Percentiles rank a stretch among this genome's conserved stretches.
Conservation (phyloP, 495 filamentous ascomycete species). For the Podospora tetraspora region DNA sequence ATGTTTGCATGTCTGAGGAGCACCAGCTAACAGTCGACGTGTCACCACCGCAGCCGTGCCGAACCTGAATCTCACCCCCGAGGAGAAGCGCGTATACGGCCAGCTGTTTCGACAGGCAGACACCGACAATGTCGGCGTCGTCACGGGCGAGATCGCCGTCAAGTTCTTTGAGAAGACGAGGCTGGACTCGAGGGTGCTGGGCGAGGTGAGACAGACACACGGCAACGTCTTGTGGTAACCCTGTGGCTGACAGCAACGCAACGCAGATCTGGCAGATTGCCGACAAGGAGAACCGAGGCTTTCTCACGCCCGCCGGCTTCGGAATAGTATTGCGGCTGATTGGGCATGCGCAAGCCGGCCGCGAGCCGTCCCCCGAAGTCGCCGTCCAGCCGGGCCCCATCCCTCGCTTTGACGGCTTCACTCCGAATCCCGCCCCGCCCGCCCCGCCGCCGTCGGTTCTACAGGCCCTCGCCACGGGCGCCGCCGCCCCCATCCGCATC, state of each 20-base stretch:
- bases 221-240: neutral
- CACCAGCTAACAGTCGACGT: neutral
- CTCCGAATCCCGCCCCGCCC: slow-evolving; percentile 37
- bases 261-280: slow-evolving; percentile 96
- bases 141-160: slow-evolving; percentile 92
- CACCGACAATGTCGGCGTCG: slow-evolving; percentile 81
- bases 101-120: slow-evolving; percentile 89
- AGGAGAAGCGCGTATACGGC: slow-evolving; percentile 90
- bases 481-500: slow-evolving; percentile 70
- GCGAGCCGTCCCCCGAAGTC: slow-evolving; percentile 72
- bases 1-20: slow-evolving; percentile 2
- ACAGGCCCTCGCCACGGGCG: slow-evolving; percentile 60
- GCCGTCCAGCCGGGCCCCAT: slow-evolving; percentile 70
- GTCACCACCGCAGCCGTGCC: slow-evolving; percentile 44
- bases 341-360: slow-evolving; percentile 86
- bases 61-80: slow-evolving; percentile 78
- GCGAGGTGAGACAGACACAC: slow-evolving; percentile 59
- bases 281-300: slow-evolving; percentile 90
- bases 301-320: slow-evolving; percentile 87
- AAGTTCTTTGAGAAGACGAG: slow-evolving; percentile 98
- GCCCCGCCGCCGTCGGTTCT: slow-evolving; percentile 46
- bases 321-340: slow-evolving; percentile 88
- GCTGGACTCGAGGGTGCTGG: slow-evolving; percentile 74
- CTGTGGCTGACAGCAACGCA: slow-evolving; percentile 12
- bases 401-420: slow-evolving; percentile 81